Percentiles rank a stretch among this genome's conserved stretches.
Evolutionary conservation across 495 filamentous ascomycete species (phyloP).

Genomic region (Penicillium subrubescens): DNA sequence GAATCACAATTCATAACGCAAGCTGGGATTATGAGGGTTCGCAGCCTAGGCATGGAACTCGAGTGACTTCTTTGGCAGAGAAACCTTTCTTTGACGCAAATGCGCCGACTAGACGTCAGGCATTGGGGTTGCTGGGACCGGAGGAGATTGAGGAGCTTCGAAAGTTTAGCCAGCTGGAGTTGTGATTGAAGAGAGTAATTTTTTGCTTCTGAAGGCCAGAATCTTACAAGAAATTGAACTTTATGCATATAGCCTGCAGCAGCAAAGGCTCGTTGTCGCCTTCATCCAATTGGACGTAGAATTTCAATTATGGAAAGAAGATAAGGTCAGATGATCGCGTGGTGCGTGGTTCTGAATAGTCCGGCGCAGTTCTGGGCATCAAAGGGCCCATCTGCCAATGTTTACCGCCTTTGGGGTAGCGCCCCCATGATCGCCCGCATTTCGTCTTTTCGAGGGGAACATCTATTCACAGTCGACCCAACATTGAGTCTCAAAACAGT

Average conservation of each 20-base stretch:
- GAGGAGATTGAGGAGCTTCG: slow-evolving; percentile 26
- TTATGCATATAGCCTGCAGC: neutral
- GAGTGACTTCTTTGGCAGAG: slow-evolving; percentile 69
- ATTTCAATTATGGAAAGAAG: neutral
- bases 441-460: slow-evolving; percentile 4
- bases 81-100: slow-evolving; percentile 63
- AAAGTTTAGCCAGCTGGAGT: neutral
- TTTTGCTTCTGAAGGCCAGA: neutral
- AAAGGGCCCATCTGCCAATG: slow-evolving; percentile 19
- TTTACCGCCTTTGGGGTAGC: slow-evolving; percentile 20
- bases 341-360: neutral
- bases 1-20: slow-evolving; percentile 69
- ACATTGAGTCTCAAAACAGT: neutral
- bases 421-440: slow-evolving; percentile 10
- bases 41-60: slow-evolving; percentile 62
- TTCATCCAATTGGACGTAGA: neutral
- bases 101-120: slow-evolving; percentile 61
- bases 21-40: slow-evolving; percentile 68
- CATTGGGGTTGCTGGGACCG: slow-evolving; percentile 48
- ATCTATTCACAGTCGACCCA: neutral
- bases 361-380: neutral
- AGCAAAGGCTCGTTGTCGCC: neutral
- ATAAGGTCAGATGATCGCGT: neutral
- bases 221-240: neutral
- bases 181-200: neutral